Percentiles rank a stretch among this genome's conserved stretches.
Evolutionary conservation across 768 basidiomycete species (phyloP).

Genomic region (Leccinum subgranulosum): DNA sequence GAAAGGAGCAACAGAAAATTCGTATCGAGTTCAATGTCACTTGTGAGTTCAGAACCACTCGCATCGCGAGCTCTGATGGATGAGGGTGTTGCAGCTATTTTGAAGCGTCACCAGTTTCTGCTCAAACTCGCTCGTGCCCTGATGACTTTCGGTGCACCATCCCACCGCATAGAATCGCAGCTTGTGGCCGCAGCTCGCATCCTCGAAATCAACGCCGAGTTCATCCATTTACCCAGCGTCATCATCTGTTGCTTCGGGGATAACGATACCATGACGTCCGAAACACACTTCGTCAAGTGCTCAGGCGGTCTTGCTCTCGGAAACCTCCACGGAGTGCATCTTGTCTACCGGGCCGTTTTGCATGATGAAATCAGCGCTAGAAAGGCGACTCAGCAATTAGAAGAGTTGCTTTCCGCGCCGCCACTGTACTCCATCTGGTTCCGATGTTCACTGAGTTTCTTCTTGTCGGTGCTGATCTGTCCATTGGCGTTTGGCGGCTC

Average conservation of each 20-base stretch:
- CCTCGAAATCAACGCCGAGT: constrained; percentile 88
- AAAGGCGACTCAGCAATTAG: constrained; percentile 62
- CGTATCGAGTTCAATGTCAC: constrained; percentile 75
- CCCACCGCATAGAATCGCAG: constrained; percentile 92
- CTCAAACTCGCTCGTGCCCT: constrained; percentile 81
- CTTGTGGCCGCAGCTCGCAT: constrained; percentile 84
- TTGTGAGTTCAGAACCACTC: constrained; percentile 41
- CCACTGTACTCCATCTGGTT: constrained; percentile 61
- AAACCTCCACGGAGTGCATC: constrained; percentile 78
- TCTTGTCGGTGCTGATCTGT: constrained; percentile 73
- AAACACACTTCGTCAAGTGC: constrained; percentile 86
- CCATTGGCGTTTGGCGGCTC: constrained; percentile 84
- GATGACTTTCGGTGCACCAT: constrained; percentile 91
- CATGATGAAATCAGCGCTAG: constrained; percentile 91
- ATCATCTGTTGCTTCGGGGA: constrained; percentile 90
- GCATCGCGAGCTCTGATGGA: neutral
- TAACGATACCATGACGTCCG: constrained; percentile 82
- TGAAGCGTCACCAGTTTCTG: constrained; percentile 81
- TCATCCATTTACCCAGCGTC: constrained; percentile 78
- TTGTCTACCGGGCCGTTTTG: constrained; percentile 81
- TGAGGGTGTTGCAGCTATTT: constrained; percentile 50
- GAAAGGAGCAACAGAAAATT: constrained; percentile 61
- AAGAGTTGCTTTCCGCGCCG: constrained; percentile 57
- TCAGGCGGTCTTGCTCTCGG: constrained; percentile 77
- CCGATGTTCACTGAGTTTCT: constrained; percentile 67